Base-by-base conservation (phyloP, 192 early-diverging fungal genomes). In the Podila verticillata region DNA sequence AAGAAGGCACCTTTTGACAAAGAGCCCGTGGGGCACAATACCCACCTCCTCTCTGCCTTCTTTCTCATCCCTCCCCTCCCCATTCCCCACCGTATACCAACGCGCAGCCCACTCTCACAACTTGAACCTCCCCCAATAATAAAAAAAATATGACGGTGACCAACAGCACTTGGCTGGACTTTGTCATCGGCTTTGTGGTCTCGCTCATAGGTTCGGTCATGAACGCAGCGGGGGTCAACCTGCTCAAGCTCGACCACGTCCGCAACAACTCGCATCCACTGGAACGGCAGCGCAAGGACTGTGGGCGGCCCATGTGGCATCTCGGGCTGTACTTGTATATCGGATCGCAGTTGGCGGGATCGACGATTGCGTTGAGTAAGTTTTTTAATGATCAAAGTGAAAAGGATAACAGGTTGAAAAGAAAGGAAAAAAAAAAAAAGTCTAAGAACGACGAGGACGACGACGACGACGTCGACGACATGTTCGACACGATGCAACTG, bases 281-380 rank as follows among this genome's bases (percentile, higher is more conserved):
- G n/a, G 66, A 82, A 35, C 28, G 81, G 39, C 87, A 86, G 68
- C 71, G 87, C 24, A 81, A 87, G 54, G 87, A 91, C 22, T 89
- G 88, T 77, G 82, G 86, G 35, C 68, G 89, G 56, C 88, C 88
- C 7, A 70, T 87, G 74, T 89, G 89, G 89, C 88, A 89, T 48
- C 29, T 89, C 31, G 88, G 89, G 29, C 70, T 91, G 9, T 87
- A 88, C 61, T 69, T 89, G 22, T 88, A 89, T 62, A 82, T 89
- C 44, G 48, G 66, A 15, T 86, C 84, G 75, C 86, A 89, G 60
- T 58, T 84, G 12, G 73, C 87, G 30, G 88, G 89, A 12, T 89
- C 86, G 34, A 87, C 88, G 7, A 78, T 89, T 36, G 88, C 88
- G 35, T 64, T 91, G 35, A 87, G 89, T 89, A 85, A 84, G 87